Evolutionary conservation across 768 basidiomycete genomes (phyloP).

Genomic region (Bullera alba): DNA sequence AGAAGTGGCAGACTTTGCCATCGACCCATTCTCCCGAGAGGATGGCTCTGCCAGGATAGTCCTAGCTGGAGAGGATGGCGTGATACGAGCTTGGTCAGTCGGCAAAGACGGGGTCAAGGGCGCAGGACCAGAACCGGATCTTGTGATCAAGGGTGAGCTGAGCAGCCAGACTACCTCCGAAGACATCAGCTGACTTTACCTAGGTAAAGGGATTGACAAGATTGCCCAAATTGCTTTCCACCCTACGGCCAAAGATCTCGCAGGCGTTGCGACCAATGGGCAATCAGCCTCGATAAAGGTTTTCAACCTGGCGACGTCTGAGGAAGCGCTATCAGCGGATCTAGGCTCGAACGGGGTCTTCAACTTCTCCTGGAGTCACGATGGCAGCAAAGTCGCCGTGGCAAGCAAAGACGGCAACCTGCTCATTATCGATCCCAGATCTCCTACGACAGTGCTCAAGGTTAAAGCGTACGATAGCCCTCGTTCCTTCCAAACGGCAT

Average conservation of each 20-base stretch:
- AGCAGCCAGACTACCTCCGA: not conserved
- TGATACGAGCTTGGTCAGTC: conserved; percentile 40
- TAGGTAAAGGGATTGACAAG: conserved; percentile 39
- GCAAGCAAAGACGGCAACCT: conserved; percentile 44
- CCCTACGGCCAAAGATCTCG: conserved; percentile 40
- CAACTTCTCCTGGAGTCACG: conserved; percentile 37
- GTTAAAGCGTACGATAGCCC: conserved; percentile 44
- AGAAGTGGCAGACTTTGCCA: conserved; percentile 42
- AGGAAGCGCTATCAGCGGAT: conserved; percentile 8
- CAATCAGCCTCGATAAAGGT: conserved; percentile 29
- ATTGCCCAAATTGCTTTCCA: conserved; percentile 41
- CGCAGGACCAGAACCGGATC: conserved; percentile 20
- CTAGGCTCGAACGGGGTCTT: conserved; percentile 31
- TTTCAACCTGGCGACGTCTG: conserved; percentile 31
- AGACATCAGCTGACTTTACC: not conserved
- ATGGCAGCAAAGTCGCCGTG: conserved; percentile 39
- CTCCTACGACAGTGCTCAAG: conserved; percentile 3
- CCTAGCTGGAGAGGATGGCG: conserved; percentile 45
- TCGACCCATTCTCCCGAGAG: conserved; percentile 32
- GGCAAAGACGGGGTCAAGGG: conserved; percentile 22
- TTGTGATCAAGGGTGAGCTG: conserved; percentile 36
- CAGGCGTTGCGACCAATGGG: conserved; percentile 43
- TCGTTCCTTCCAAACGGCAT: conserved; percentile 43
- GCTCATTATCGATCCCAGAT: conserved; percentile 44
- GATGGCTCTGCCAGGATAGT: conserved; percentile 15